phyloP scores from a whole-genome alignment of 176 grass and related monocot species.

The Oryza meridionalis region DNA sequence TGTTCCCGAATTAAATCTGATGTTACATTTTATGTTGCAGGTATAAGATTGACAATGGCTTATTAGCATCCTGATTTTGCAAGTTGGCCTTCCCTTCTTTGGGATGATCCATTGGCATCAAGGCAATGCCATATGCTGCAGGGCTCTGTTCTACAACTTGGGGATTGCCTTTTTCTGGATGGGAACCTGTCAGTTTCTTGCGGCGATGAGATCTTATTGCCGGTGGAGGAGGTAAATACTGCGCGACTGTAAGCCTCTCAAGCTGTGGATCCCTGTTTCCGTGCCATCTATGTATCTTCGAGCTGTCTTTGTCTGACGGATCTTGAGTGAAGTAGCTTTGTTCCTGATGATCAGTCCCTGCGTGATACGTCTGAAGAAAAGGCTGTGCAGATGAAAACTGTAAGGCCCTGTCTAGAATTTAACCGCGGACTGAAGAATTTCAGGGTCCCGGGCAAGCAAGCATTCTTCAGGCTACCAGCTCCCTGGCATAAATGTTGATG shows the following conservation, averaged over 20 bases:
- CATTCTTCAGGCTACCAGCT: constrained; percentile 6
- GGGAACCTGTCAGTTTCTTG: constrained; percentile 26
- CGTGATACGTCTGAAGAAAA: constrained; percentile 9
- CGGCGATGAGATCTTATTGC: constrained; percentile 34
- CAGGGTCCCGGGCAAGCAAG: neutral
- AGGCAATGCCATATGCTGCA: constrained; percentile 42
- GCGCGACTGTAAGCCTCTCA: constrained; percentile 27
- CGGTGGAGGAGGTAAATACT: neutral
- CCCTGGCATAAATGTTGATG: neutral
- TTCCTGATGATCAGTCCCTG: neutral
- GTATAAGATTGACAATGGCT: constrained; percentile 19
- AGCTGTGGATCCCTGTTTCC: constrained; percentile 1
- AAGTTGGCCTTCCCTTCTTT: constrained; percentile 25
- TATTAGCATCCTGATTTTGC: constrained; percentile 32
- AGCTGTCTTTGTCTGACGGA: constrained; percentile 17
- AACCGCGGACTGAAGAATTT: neutral
- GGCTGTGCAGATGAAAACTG: constrained; percentile 11
- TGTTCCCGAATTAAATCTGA: constrained; percentile 21
- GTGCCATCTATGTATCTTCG: neutral
- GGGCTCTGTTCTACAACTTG: constrained; percentile 19
- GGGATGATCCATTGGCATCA: constrained; percentile 22
- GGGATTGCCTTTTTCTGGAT: constrained; percentile 24
- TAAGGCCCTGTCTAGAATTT: neutral
- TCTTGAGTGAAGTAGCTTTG: neutral
- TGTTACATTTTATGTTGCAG: constrained; percentile 37